phyloP scores from a whole-genome alignment of 2,329 filamentous ascomycete genomes.

The Calonectria leucothoes region DNA sequence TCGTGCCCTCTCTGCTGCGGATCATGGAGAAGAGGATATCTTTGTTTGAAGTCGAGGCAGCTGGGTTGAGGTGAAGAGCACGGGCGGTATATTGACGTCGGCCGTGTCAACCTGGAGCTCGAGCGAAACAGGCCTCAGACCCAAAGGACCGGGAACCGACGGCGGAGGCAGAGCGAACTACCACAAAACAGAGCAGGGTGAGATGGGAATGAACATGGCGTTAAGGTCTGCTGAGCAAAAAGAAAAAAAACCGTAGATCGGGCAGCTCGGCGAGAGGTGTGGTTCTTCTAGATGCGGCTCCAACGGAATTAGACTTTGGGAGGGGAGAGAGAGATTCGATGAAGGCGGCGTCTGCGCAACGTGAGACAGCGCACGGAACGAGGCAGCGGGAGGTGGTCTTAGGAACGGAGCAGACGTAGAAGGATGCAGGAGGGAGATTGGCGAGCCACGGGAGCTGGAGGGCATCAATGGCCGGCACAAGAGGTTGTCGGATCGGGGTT shows the following conservation, averaged over 20 bases:
- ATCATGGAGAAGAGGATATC: constrained; percentile 32
- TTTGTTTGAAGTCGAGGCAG: not conserved
- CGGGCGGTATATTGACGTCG: not conserved
- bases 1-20: constrained; percentile 42
- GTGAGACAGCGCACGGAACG: constrained; percentile 7
- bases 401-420: not conserved
- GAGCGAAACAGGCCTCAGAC: constrained; percentile 4
- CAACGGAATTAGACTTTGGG: constrained; percentile 35
- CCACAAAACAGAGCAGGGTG: constrained; percentile 18
- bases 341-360: not conserved
- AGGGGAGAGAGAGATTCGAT: constrained; percentile 3
- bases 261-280: constrained; percentile 32
- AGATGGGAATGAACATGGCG: constrained; percentile 37
- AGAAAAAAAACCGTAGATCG: constrained; percentile 13
- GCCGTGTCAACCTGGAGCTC: not conserved
- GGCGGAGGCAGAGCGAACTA: constrained; percentile 2
- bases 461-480: constrained; percentile 8
- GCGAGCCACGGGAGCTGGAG: not conserved
- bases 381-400: not conserved
- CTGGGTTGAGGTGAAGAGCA: not conserved
- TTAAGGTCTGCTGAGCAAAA: constrained; percentile 29
- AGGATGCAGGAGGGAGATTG: not conserved
- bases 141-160: not conserved
- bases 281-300: constrained; percentile 37
- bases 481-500: constrained; percentile 8